Evolutionary conservation across 345 rosid species (phyloP).

Genomic region (Anastatica hierochuntica): DNA sequence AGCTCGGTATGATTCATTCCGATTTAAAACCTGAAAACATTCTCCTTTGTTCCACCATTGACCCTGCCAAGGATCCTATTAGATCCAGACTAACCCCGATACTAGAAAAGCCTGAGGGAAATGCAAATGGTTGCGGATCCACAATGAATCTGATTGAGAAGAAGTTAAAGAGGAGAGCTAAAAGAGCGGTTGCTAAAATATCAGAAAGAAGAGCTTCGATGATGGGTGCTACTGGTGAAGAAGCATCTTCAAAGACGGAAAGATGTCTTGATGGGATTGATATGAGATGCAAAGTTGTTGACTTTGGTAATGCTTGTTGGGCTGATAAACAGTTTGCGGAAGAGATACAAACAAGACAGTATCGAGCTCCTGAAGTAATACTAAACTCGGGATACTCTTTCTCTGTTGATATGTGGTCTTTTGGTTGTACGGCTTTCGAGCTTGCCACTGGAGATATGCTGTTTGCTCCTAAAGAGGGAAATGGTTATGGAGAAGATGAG

Average conservation of each 20-base stretch:
- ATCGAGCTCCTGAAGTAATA: constrained; percentile 94
- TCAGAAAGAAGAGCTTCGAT: constrained; percentile 60
- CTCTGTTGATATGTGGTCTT: constrained; percentile 96
- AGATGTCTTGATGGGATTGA: constrained; percentile 70
- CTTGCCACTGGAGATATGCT: constrained; percentile 95
- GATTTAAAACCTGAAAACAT: constrained; percentile 94
- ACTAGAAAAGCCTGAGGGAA: constrained; percentile 75
- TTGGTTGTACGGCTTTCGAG: constrained; percentile 91
- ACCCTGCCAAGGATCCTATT: constrained; percentile 80
- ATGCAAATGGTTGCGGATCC: constrained; percentile 38
- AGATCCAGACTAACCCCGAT: constrained; percentile 60
- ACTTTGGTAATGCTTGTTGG: constrained; percentile 93
- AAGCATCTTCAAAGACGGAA: constrained; percentile 28
- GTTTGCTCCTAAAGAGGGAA: constrained; percentile 77
- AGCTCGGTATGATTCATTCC: constrained; percentile 69
- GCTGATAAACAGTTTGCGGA: constrained; percentile 61
- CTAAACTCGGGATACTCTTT: constrained; percentile 69
- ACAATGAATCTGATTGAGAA: constrained; percentile 74
- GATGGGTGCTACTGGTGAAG: constrained; percentile 34
- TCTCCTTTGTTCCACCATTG: constrained; percentile 75
- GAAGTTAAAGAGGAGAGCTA: constrained; percentile 85
- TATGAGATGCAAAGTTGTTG: constrained; percentile 85
- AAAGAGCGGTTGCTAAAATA: constrained; percentile 75
- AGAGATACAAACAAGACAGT: constrained; percentile 93
- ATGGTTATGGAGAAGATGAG: constrained; percentile 84